Conservation (phyloP, 2,329 filamentous ascomycete species). For the Cytospora schulzeri region DNA sequence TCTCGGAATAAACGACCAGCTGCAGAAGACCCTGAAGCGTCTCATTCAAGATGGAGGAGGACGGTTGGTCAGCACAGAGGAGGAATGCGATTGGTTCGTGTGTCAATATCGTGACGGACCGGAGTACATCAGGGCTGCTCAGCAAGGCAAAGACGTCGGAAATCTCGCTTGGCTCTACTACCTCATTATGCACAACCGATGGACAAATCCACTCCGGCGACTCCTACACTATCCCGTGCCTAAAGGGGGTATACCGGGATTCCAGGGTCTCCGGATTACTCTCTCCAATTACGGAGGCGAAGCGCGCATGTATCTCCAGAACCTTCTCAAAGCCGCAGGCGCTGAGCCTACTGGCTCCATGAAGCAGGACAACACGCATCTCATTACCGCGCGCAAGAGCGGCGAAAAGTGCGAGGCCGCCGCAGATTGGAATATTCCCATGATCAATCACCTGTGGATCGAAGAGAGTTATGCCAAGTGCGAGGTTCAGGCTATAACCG, state of each 20-base stretch:
- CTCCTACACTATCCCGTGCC: constrained; percentile 90
- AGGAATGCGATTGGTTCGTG: constrained; percentile 79
- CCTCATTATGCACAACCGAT: constrained; percentile 83
- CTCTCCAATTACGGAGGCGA: constrained; percentile 97
- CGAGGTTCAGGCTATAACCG: constrained; percentile 70
- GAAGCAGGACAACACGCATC: constrained; percentile 92
- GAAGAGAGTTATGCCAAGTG: constrained; percentile 96
- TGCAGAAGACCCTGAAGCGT: constrained; percentile 67
- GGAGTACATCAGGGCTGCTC: constrained; percentile 76
- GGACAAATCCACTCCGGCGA: constrained; percentile 81
- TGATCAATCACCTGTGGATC: constrained; percentile 95
- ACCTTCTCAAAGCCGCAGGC: constrained; percentile 80
- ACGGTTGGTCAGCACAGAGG: constrained; percentile 62
- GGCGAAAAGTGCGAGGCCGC: constrained; percentile 95
- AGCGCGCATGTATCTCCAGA: constrained; percentile 89
- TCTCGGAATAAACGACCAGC: constrained; percentile 67
- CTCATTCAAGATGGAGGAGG: constrained; percentile 76
- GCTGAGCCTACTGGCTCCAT: constrained; percentile 93
- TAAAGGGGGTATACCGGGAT: constrained; percentile 74
- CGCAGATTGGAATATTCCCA: constrained; percentile 85
- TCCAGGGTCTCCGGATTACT: constrained; percentile 76
- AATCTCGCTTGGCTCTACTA: constrained; percentile 94
- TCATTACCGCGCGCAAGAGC: constrained; percentile 84
- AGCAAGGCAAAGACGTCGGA: constrained; percentile 79
- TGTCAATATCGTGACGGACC: constrained; percentile 83